A percentile compares a stretch with the other conserved stretches of the same genome.
Evolutionary conservation across 495 filamentous ascomycete species (phyloP).

Genomic region (Bathelium albidoporum): DNA sequence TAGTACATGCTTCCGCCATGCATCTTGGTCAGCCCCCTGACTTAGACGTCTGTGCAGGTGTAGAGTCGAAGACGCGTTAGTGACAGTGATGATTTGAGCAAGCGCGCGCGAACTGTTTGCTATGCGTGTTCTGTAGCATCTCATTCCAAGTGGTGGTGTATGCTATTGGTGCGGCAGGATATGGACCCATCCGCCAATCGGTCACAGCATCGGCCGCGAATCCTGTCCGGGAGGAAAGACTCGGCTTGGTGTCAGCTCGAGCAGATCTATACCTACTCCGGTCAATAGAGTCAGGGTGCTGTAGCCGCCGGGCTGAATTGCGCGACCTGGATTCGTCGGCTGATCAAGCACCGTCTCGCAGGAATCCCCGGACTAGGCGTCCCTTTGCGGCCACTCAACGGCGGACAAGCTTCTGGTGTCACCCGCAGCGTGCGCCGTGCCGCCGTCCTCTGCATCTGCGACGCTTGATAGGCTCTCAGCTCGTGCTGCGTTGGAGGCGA

Average conservation of each 20-base stretch:
- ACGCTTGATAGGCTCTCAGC: constrained; percentile 3
- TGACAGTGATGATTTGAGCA: not conserved
- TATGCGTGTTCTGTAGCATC: not conserved
- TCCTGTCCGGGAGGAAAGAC: not conserved
- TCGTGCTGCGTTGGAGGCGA: not conserved
- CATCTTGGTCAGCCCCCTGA: too few species aligned
- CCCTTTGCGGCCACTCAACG: not conserved
- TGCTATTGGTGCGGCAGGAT: not conserved
- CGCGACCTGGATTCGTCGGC: not conserved
- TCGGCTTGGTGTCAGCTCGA: not conserved
- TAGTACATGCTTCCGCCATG: too few species aligned
- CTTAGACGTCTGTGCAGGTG: not conserved
- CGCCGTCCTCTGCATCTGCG: not conserved
- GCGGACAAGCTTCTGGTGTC: not conserved
- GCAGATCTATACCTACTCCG: not conserved
- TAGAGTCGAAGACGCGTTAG: not conserved
- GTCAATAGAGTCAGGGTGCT: too few species aligned
- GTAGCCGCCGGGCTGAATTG: constrained; percentile 1
- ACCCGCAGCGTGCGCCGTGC: not conserved
- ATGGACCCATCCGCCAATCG: not conserved
- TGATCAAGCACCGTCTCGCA: not conserved
- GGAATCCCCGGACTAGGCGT: not conserved
- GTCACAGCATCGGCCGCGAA: not conserved
- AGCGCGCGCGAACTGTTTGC: not conserved
- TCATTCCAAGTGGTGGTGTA: not conserved